Conservation (phyloP, 2,329 filamentous ascomycete genomes). For the Thelonectria discophora region DNA sequence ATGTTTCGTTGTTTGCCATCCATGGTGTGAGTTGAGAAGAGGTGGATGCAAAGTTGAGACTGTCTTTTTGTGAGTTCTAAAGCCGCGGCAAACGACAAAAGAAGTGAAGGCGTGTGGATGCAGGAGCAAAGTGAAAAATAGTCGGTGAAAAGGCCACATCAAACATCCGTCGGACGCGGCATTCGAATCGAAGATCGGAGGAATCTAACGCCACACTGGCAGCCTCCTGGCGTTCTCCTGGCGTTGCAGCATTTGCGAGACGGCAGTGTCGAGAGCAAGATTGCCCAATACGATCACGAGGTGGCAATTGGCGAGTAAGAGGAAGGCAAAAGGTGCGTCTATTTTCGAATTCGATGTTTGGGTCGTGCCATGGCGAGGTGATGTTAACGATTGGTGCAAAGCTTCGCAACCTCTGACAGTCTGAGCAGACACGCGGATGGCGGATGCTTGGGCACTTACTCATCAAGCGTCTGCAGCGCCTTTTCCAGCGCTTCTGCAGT, state of each 20-base stretch:
- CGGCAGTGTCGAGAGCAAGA: background rate
- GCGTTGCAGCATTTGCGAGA: background rate
- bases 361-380: background rate
- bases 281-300: background rate
- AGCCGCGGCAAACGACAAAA: slow-evolving; percentile 10
- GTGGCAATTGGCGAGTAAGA: background rate
- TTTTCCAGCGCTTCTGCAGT: slow-evolving; percentile 17
- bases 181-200: background rate
- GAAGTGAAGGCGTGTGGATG: background rate
- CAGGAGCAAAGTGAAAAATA: background rate
- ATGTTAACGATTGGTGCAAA: slow-evolving; percentile 10
- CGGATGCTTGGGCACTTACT: background rate
- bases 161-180: background rate
- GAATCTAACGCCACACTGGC: background rate
- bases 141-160: slow-evolving; percentile 5
- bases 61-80: background rate
- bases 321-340: background rate
- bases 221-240: background rate
- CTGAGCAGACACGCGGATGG: background rate
- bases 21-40: background rate
- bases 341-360: background rate
- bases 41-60: background rate
- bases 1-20: slow-evolving; percentile 1
- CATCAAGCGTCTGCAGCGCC: background rate
- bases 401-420: background rate